Evolutionary conservation across 2,329 filamentous ascomycete genomes (phyloP).

Genomic region (Didymella glomerata): DNA sequence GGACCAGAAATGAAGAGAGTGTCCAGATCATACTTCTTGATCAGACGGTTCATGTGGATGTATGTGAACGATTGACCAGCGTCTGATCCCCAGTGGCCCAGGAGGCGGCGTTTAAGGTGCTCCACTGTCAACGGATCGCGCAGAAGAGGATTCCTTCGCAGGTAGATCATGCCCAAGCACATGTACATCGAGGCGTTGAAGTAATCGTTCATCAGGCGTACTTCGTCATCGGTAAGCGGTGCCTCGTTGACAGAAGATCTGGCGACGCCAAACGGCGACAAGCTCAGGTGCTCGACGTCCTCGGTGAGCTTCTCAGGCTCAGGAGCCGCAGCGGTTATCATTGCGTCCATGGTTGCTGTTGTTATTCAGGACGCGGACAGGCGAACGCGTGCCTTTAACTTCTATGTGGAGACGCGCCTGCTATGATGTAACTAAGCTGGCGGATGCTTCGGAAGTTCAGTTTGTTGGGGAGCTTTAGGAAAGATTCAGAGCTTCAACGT

Average conservation of each 20-base stretch:
- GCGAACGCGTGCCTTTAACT: constrained; percentile 16
- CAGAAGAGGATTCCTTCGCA: constrained; percentile 76
- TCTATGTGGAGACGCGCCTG: constrained; percentile 8
- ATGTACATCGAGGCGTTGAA: constrained; percentile 79
- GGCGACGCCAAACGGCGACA: constrained; percentile 71
- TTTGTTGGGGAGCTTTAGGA: constrained; percentile 12
- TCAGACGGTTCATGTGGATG: constrained; percentile 82
- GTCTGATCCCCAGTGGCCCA: constrained; percentile 82
- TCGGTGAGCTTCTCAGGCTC: constrained; percentile 39
- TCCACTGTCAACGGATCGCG: constrained; percentile 72
- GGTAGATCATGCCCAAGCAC: constrained; percentile 81
- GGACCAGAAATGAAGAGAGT: constrained; percentile 78
- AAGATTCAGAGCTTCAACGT: constrained; percentile 4
- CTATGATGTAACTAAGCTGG: constrained; percentile 17
- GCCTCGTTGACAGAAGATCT: constrained; percentile 68
- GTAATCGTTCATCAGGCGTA: constrained; percentile 74
- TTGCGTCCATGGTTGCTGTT: constrained; percentile 35
- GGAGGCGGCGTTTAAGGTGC: constrained; percentile 75
- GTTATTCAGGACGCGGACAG: constrained; percentile 1
- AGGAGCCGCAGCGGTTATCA: constrained; percentile 32
- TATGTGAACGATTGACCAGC: constrained; percentile 84
- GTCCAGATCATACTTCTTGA: constrained; percentile 80
- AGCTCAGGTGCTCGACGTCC: constrained; percentile 42
- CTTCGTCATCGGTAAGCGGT: constrained; percentile 71
- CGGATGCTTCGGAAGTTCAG: constrained; percentile 18